Conservation (phyloP, 768 basidiomycete species). For the Mycena indigotica region DNA sequence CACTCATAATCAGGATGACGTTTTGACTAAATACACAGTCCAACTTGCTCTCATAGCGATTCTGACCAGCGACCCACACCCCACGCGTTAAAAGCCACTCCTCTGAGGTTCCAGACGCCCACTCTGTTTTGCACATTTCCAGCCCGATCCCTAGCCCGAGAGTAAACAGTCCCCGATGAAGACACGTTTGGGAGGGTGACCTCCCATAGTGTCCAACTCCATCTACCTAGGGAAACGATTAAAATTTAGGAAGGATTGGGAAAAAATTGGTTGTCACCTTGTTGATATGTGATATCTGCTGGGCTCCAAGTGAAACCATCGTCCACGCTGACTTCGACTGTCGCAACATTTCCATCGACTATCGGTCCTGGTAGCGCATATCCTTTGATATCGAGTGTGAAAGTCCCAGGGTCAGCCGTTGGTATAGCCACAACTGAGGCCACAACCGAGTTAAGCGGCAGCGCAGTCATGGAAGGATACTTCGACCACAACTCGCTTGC, state of each 20-base stretch:
- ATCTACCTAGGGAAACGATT: constrained; percentile 40
- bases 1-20: no score
- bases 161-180: constrained; percentile 41
- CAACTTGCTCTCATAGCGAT: no score
- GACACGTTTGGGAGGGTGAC: constrained; percentile 40
- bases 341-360: constrained; percentile 42
- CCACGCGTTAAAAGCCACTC: constrained; percentile 62
- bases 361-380: constrained; percentile 54
- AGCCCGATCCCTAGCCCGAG: constrained; percentile 54
- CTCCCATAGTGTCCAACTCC: constrained; percentile 81
- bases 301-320: constrained; percentile 52
- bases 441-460: constrained; percentile 66
- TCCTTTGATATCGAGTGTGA: constrained; percentile 49
- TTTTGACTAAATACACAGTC: no score
- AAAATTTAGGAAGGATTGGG: not conserved
- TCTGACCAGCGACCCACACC: constrained; percentile 18
- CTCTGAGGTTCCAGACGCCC: constrained; percentile 66
- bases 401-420: constrained; percentile 13
- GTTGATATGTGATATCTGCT: constrained; percentile 57
- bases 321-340: constrained; percentile 56
- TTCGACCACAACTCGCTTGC: constrained; percentile 52
- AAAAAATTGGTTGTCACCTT: constrained; percentile 12
- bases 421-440: constrained; percentile 40
- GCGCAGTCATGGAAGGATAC: constrained; percentile 58
- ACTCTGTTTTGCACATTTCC: constrained; percentile 53